Conservation (phyloP, 441 rosid genomes). For the Populus hybrid region DNA sequence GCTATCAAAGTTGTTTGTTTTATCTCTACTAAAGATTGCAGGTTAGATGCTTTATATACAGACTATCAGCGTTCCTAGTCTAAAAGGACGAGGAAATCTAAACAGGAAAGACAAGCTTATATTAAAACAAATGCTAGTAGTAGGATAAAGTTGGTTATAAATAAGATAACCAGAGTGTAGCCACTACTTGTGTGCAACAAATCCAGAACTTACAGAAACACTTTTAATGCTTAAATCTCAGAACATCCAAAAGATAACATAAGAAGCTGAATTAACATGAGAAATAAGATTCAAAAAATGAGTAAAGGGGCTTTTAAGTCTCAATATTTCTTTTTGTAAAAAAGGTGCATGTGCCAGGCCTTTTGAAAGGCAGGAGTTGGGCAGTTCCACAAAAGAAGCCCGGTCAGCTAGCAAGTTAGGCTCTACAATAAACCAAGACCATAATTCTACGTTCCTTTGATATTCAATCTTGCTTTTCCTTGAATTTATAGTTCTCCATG, state of each 20-base stretch:
- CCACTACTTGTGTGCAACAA: neutral
- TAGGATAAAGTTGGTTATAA: neutral
- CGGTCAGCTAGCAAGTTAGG: neutral
- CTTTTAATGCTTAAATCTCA: neutral
- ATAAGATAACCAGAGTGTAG: neutral
- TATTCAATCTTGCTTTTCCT: neutral
- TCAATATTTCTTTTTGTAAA: neutral
- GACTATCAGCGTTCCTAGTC: neutral
- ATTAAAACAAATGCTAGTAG: too few relatives aligned
- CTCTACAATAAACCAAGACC: neutral
- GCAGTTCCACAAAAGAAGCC: neutral
- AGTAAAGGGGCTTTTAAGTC: neutral
- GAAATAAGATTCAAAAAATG: neutral
- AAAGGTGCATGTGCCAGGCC: neutral
- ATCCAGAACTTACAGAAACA: neutral
- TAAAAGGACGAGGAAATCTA: neutral
- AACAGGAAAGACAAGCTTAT: neutral
- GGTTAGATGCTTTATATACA: neutral
- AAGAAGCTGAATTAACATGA: neutral
- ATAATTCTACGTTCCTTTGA: neutral
- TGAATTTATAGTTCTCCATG: neutral
- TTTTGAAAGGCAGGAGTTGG: neutral
- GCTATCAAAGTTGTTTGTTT: neutral
- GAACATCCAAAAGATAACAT: neutral
- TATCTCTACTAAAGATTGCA: neutral